phyloP scores from a whole-genome alignment of 2,329 filamentous ascomycete species.

The Macrophomina phaseolina region DNA sequence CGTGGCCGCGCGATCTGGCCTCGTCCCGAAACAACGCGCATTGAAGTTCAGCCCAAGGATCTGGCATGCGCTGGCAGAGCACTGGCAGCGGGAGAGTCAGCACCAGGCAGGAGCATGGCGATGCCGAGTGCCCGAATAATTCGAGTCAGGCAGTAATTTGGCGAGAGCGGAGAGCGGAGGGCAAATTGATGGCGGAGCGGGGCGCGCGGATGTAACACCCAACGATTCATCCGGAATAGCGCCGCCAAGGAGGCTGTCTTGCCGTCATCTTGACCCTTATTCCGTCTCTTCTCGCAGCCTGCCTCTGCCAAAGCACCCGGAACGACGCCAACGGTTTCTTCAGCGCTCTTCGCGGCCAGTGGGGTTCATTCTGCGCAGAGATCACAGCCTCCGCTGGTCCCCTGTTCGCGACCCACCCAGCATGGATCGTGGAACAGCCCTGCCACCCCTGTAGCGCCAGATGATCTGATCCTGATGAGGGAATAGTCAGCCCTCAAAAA shows the following conservation, averaged over 20 bases:
- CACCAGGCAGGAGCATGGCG: neutral
- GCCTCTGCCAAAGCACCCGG: neutral
- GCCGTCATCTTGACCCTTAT: neutral
- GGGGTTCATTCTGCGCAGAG: neutral
- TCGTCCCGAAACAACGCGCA: too few relatives aligned
- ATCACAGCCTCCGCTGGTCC: neutral
- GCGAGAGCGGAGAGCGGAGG: neutral
- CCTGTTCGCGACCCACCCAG: neutral
- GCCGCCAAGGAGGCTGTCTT: neutral
- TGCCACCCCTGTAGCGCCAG: neutral
- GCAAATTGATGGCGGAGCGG: neutral
- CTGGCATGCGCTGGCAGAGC: too few relatives aligned
- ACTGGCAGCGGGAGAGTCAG: neutral
- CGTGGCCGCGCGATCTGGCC: too few relatives aligned
- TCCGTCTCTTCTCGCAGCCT: neutral
- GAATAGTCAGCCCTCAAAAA: neutral
- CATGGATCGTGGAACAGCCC: neutral
- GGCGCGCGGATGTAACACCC: neutral
- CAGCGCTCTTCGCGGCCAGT: too few relatives aligned
- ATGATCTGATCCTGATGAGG: neutral
- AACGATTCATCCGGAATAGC: neutral
- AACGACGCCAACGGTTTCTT: too few relatives aligned
- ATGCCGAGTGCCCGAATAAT: neutral
- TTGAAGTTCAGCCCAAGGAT: too few relatives aligned
- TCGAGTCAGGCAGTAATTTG: neutral